These are phyloP conservation scores for Diaporthe sp. DNA, from an alignment of 2,329 filamentous ascomycete species.

Conservation along the genomic window DNA sequence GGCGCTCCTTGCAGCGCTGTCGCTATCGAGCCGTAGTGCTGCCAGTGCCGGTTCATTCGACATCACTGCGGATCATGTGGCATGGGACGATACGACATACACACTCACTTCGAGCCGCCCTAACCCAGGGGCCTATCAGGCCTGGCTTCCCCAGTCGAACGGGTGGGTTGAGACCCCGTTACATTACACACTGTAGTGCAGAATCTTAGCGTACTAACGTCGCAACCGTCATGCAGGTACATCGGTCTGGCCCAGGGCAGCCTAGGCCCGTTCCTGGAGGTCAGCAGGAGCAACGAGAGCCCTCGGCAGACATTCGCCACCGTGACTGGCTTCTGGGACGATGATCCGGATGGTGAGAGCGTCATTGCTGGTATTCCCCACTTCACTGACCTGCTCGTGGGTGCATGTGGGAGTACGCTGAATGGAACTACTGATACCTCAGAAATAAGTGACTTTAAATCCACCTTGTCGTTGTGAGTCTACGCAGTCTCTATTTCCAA, in stretches of 20 bases:
- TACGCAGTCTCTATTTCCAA: too few relatives aligned
- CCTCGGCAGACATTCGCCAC: not conserved
- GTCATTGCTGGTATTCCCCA: not conserved
- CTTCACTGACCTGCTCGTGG: not conserved
- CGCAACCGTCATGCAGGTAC: not conserved
- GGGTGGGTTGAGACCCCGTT: not conserved
- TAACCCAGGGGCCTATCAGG: not conserved
- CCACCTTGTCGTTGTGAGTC: not conserved
- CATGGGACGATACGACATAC: not conserved
- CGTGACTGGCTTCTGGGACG: not conserved
- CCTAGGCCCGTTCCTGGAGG: constrained; percentile 1
- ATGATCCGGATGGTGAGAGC: not conserved
- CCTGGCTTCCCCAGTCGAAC: constrained; percentile 2
- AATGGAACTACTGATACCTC: not conserved
- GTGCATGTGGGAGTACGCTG: not conserved
- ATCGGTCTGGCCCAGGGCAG: not conserved
- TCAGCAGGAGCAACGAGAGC: not conserved
- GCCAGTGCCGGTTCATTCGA: not conserved
- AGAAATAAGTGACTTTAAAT: not conserved
- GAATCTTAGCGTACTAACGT: not conserved
- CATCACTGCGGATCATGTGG: not conserved
- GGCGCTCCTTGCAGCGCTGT: not conserved
- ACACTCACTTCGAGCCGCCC: not conserved
- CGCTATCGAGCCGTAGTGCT: not conserved
- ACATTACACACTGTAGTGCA: not conserved